phyloP scores from a whole-genome alignment of 176 grass and related monocot genomes.

The Rhynchospora breviuscula region DNA sequence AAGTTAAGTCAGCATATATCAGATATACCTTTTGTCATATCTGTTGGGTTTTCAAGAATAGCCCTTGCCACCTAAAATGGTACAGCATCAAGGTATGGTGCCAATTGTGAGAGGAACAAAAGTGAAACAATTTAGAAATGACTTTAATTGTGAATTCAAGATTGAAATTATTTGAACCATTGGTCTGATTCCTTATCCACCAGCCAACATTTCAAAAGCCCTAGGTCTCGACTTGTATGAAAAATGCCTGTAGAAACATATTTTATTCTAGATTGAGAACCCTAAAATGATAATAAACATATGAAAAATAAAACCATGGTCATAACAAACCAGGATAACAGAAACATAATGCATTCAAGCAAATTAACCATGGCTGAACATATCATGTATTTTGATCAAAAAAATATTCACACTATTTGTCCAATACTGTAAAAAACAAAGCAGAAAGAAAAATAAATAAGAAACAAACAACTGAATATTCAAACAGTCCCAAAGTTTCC shows the following conservation, averaged over 20 bases:
- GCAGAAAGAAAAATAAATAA: too few relatives aligned
- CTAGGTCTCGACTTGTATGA: conserved; percentile 78
- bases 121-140: background rate
- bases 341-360: too few relatives aligned
- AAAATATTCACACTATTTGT: too few relatives aligned
- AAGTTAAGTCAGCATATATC: conserved; percentile 83
- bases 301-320: too few relatives aligned
- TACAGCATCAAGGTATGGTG: background rate
- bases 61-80: conserved; percentile 65
- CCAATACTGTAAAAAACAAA: too few relatives aligned
- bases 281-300: too few relatives aligned
- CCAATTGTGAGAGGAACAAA: background rate
- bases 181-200: conserved; percentile 91
- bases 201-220: conserved; percentile 92
- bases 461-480: too few relatives aligned
- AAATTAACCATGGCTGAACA: too few relatives aligned
- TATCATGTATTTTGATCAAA: too few relatives aligned
- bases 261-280: conserved; percentile 9
- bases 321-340: too few relatives aligned
- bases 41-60: conserved; percentile 83
- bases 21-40: conserved; percentile 73
- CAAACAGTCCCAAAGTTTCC: too few relatives aligned
- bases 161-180: conserved; percentile 83
- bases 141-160: conserved; percentile 9
- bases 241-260: conserved; percentile 64